Evolutionary conservation across 306 rosid genomes (phyloP).

Genomic region (Cucurbita ficifolia): DNA sequence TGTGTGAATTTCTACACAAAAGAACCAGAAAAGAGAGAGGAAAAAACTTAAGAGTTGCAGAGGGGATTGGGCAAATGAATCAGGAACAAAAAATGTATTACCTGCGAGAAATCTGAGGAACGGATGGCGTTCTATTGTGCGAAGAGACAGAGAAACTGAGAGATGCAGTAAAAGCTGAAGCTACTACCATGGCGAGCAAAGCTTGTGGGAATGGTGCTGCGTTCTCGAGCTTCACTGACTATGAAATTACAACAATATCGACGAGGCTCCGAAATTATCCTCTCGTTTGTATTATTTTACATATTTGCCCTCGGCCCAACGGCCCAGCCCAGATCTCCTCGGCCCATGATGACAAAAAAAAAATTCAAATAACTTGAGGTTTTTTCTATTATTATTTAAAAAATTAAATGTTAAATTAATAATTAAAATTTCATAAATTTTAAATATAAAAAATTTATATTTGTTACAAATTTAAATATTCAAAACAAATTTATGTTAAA

Average conservation of each 20-base stretch:
- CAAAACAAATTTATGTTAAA: no score
- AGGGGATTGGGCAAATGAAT: neutral
- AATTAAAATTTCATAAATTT: no score
- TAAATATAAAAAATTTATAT: no score
- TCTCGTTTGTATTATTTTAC: neutral
- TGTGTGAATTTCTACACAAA: slow-evolving; percentile 26
- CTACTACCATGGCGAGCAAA: slow-evolving; percentile 32
- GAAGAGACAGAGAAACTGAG: slow-evolving; percentile 48
- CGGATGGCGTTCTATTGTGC: slow-evolving; percentile 22
- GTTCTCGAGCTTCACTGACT: neutral
- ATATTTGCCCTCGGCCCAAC: neutral
- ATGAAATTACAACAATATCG: neutral
- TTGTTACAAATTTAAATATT: no score
- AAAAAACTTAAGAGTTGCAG: neutral
- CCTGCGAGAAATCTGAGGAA: slow-evolving; percentile 30
- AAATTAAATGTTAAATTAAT: no score
- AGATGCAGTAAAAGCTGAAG: slow-evolving; percentile 38
- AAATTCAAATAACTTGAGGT: no score
- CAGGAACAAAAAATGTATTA: neutral
- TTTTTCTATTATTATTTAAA: no score
- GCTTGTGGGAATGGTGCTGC: neutral
- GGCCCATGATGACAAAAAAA: neutral
- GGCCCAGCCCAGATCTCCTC: neutral
- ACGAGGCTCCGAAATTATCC: neutral
- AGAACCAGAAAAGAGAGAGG: neutral